Base-by-base conservation (phyloP, 257 asterid genomes). In the Solanum microdontum region DNA sequence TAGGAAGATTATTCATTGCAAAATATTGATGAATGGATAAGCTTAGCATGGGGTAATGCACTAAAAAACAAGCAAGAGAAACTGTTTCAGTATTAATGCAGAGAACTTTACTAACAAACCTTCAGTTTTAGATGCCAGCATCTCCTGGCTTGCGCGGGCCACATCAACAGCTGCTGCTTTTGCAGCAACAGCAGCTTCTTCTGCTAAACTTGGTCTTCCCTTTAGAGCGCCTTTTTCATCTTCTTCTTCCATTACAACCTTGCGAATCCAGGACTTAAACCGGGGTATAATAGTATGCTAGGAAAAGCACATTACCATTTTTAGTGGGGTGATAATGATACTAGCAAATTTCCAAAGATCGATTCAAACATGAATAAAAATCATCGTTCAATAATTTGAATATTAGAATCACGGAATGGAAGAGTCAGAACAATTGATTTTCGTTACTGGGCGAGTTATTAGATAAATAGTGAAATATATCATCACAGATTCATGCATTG, bases 151-250 rank as follows among this genome's bases (percentile, higher is more conserved):
- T 72, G 96, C 94, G 37, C 93, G 96, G 39, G 99, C 99, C 32
- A 96, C 98, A 89, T 97, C 98, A 23, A 98, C 92, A 30, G 99
- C 99, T 0, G 99, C 99, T 11, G 98, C 91, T 92, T 95, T 95
- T 85, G 99, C 99, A 88, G 99, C 97, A 84, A 93, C 93, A 21
- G 95, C 94, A 87, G 98, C 94, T 90, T 96, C 98, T 92, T 95
- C 98, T 48, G 92, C 97, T 79, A 93, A 82, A 90, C 87, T 95
- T 84, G 94, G 96, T 90, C 89, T 96, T 89, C 90, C 89, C 91
- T 88, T 90, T 40, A 87, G 73, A 48, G 32, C 83, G 32, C 84
- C 89, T 90, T 91, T 92, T 72, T 92, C 92, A 17, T 90, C 94
- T 86, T 91, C 93, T 91, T 93, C 98, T 89, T 95, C 98, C 86